Base-by-base conservation (phyloP, 495 filamentous ascomycete genomes). In the Aspergillus asperescens region DNA sequence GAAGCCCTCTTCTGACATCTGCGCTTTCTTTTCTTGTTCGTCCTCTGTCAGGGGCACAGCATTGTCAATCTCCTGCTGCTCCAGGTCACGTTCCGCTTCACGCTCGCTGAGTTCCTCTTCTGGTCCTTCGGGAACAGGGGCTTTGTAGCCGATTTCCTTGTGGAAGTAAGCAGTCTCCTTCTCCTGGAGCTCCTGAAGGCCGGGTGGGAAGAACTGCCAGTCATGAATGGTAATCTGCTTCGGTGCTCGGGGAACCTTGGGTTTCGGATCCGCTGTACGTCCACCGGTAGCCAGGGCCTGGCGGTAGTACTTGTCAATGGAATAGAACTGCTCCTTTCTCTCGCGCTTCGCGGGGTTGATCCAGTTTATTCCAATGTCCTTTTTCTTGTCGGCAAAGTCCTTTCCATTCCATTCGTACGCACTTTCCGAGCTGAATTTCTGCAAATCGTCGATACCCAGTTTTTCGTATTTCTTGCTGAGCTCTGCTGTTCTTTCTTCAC, bases 331-430 rank as follows among this genome's bases (percentile, higher is more conserved):
- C 64, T 99, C 93, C 71, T 97, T 99, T 46, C 94, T 87, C 71
- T 99, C 94, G 60, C 94, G 91, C 76, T 97, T 99, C 16, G 93
- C 84, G 2, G 94, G 94, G 62, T 99, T 96, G 74, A 99, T 99
- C 94, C 94, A 99, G 63, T 77, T 94, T 25, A 95, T 79, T 31
- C 90, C 90, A 54, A 99, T 88, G 37, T 95, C 92, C 62, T 96
- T 96, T 74, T 95, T 95, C 47, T 84, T 81, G 38, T 80, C 76
- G 6, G 89, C 88, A 60, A 97, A 99, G 60, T 90, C 88, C 65
- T 96, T 84, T 23, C 94, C 94, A 56, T 99, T 97, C 94, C 94
- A 99, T 63, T 97, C 92, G 54, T 99, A 99, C 0, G 91, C 87
- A 37, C 89, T 95, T 58, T 99, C 94, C 0, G 90, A 95, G 3